Percentiles rank a stretch among this genome's conserved stretches.
Evolutionary conservation across 768 basidiomycete species (phyloP).

Genomic region (Auricularia sp.): DNA sequence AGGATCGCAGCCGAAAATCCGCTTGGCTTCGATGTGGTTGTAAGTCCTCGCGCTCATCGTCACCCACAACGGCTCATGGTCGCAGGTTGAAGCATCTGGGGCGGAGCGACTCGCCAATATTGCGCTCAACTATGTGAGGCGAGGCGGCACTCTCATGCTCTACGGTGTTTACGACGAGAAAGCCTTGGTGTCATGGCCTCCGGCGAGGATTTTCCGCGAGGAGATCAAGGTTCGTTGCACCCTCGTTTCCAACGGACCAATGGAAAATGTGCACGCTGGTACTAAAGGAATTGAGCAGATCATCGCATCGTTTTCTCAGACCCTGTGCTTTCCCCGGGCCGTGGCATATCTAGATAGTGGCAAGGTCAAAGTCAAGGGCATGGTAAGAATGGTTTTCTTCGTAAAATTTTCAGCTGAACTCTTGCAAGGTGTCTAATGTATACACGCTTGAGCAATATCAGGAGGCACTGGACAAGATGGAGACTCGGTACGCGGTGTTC

Average conservation of each 20-base stretch:
- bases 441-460: constrained; percentile 52
- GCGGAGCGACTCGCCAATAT: constrained; percentile 82
- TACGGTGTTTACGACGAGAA: constrained; percentile 88
- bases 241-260: not conserved
- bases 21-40: constrained; percentile 84
- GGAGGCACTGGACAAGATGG: constrained; percentile 57
- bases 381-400: constrained; percentile 32
- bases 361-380: constrained; percentile 73
- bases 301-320: constrained; percentile 85
- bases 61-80: not conserved
- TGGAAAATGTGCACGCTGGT: too few relatives aligned
- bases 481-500: constrained; percentile 36
- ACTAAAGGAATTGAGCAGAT: constrained; percentile 37
- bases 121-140: constrained; percentile 78
- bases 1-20: constrained; percentile 72
- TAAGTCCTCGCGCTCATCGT: constrained; percentile 9
- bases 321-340: constrained; percentile 82
- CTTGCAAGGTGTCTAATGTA: constrained; percentile 45
- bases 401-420: constrained; percentile 11
- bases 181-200: constrained; percentile 77
- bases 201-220: constrained; percentile 67
- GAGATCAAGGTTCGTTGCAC: constrained; percentile 45
- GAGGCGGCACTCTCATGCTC: constrained; percentile 76
- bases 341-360: constrained; percentile 82
- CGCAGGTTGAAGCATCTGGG: constrained; percentile 57